A percentile compares a stretch with the other conserved stretches of the same genome.
Conservation (phyloP, 345 rosid species). For the Eucalyptus microcorys region DNA sequence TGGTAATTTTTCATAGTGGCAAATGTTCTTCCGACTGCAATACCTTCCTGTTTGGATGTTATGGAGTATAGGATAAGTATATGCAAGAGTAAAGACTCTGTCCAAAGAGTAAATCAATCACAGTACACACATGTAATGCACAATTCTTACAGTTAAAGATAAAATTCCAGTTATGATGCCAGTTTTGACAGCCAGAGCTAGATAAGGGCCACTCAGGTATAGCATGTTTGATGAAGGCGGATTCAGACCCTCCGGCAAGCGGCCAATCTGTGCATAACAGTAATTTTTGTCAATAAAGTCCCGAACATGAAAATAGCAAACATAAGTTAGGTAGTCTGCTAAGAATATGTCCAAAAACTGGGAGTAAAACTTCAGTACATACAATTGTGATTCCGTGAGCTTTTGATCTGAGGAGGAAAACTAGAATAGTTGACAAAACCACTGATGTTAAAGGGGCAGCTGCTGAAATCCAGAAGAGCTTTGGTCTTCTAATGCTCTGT, state of each 20-base stretch:
- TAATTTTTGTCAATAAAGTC: not conserved
- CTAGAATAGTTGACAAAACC: slow-evolving; percentile 46
- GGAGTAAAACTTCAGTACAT: slow-evolving; percentile 12
- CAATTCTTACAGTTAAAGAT: slow-evolving; percentile 72
- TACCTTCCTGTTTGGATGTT: slow-evolving; percentile 59
- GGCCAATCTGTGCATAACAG: slow-evolving; percentile 52
- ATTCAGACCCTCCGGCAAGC: slow-evolving; percentile 84
- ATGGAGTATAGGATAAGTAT: not conserved
- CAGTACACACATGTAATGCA: not conserved
- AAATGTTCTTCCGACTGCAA: slow-evolving; percentile 97
- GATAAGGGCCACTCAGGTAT: slow-evolving; percentile 37
- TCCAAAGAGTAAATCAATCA: not conserved
- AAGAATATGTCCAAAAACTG: not conserved
- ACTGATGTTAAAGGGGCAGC: slow-evolving; percentile 88
- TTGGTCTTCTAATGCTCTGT: slow-evolving; percentile 80
- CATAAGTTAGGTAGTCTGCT: not conserved
- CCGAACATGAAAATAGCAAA: not conserved
- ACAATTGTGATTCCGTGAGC: slow-evolving; percentile 58
- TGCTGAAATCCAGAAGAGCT: slow-evolving; percentile 93
- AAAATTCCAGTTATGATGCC: slow-evolving; percentile 86
- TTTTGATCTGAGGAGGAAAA: slow-evolving; percentile 46
- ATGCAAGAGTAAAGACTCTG: not conserved
- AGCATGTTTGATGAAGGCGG: slow-evolving; percentile 89
- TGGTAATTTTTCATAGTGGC: slow-evolving; percentile 78
- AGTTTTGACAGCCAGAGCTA: slow-evolving; percentile 72